These are phyloP conservation scores for Elsinoe ampelina DNA, from an alignment of 2,329 filamentous ascomycete species.

Conservation along the genomic window DNA sequence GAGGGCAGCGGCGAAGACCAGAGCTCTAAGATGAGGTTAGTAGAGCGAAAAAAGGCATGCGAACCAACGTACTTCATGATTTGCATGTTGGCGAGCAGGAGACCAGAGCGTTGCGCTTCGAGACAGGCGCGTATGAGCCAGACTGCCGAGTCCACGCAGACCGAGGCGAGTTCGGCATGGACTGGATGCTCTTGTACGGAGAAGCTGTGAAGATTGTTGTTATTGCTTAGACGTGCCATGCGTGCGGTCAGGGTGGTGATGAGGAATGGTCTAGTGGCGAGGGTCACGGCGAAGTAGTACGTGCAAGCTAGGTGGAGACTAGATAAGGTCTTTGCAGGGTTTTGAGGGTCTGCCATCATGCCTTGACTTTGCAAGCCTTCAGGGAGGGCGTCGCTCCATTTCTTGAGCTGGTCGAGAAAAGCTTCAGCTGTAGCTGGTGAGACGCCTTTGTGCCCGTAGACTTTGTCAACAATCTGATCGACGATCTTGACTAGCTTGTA, in stretches of 20 bases:
- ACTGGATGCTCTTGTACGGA: slow-evolving; percentile 15
- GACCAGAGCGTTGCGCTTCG: slow-evolving; percentile 36
- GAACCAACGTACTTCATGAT: slow-evolving; percentile 44
- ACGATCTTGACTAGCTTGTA: slow-evolving; percentile 3
- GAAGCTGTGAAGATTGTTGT: not conserved
- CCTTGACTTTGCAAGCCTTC: not conserved
- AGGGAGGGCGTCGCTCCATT: not conserved
- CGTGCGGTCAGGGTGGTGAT: slow-evolving; percentile 41
- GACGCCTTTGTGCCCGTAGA: not conserved
- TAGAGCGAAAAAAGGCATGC: too few relatives aligned
- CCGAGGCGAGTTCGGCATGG: slow-evolving; percentile 37
- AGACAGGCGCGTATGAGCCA: slow-evolving; percentile 48
- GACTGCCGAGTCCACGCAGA: slow-evolving; percentile 47
- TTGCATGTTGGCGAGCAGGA: slow-evolving; percentile 48
- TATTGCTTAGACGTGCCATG: slow-evolving; percentile 13
- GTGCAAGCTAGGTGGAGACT: slow-evolving; percentile 46
- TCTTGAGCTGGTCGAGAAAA: not conserved
- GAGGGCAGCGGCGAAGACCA: slow-evolving; percentile 48
- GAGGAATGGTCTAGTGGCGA: slow-evolving; percentile 48
- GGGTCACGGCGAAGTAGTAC: slow-evolving; percentile 51
- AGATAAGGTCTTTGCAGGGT: not conserved
- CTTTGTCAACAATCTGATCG: not conserved
- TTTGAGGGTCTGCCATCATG: not conserved
- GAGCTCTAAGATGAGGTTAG: too few relatives aligned
- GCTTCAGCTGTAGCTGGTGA: not conserved